phyloP scores from a whole-genome alignment of 129 eudicot genomes.

The Deinandra increscens region DNA sequence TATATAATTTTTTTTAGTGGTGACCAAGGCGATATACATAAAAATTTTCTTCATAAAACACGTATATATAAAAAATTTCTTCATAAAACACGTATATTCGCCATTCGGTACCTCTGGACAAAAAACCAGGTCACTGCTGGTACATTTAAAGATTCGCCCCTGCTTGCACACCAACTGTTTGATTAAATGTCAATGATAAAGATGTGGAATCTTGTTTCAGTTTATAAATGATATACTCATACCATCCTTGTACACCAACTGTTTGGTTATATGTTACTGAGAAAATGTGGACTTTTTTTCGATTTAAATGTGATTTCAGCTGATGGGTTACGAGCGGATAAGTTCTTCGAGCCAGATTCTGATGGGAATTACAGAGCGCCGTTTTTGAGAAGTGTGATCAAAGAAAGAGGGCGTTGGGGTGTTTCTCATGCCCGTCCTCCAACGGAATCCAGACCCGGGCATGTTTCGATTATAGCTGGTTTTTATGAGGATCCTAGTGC shows the following conservation, averaged over 20 bases:
- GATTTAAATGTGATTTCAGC: slow-evolving; percentile 53
- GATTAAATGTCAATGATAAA: slow-evolving; percentile 31
- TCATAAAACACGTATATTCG: too few species aligned
- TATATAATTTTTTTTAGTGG: too few species aligned
- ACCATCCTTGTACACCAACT: slow-evolving; percentile 18
- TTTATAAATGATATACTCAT: not conserved
- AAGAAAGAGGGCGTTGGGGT: slow-evolving; percentile 92
- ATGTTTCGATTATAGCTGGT: slow-evolving; percentile 93
- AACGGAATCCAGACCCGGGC: slow-evolving; percentile 99
- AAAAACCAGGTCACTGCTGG: too few species aligned
- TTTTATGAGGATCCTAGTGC: slow-evolving; percentile 99
- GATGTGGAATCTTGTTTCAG: too few species aligned
- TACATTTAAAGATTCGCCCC: too few species aligned
- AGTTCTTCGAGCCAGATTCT: slow-evolving; percentile 88
- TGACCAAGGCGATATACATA: too few species aligned
- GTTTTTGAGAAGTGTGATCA: slow-evolving; percentile 82
- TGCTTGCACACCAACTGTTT: slow-evolving; percentile 21
- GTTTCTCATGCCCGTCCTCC: slow-evolving; percentile 99
- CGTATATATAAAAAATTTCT: too few species aligned
- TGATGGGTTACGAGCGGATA: slow-evolving; percentile 95
- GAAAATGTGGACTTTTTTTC: not conserved
- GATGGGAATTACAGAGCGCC: slow-evolving; percentile 89
- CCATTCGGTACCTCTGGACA: too few species aligned
- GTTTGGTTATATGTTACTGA: slow-evolving; percentile 39
- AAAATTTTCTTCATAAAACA: too few species aligned